phyloP scores from a whole-genome alignment of 805 yeast species.

The Nakazawaea holstii region DNA sequence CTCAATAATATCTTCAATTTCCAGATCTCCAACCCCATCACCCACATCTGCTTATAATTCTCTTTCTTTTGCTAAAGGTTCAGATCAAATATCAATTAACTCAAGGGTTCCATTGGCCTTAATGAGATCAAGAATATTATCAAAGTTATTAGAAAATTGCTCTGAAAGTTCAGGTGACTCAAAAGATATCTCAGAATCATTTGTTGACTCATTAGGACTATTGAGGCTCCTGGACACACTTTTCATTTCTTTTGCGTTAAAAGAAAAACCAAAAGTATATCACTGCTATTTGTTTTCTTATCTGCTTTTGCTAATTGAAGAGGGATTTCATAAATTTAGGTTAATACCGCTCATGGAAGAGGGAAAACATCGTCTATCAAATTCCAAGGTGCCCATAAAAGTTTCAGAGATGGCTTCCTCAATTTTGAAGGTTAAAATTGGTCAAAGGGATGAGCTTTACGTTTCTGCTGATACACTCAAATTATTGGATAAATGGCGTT shows the following conservation, averaged over 20 bases:
- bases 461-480: constrained; percentile 12
- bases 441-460: background rate
- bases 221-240: constrained; percentile 25
- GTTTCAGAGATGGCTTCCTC: constrained; percentile 12
- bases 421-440: constrained; percentile 12
- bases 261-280: constrained; percentile 9
- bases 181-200: constrained; percentile 8
- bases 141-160: constrained; percentile 15
- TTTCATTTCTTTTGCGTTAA: constrained; percentile 9
- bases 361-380: background rate
- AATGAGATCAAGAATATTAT: constrained; percentile 17
- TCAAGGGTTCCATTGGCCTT: constrained; percentile 7
- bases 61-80: background rate
- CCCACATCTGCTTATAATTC: constrained; percentile 1
- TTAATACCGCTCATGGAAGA: background rate
- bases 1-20: constrained; percentile 27
- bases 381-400: background rate
- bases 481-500: constrained; percentile 25
- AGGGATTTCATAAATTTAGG: constrained; percentile 7
- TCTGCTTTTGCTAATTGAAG: constrained; percentile 17
- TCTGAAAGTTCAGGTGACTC: background rate
- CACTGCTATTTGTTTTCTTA: constrained; percentile 25
- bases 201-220: constrained; percentile 22
- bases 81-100: background rate
- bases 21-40: constrained; percentile 13